Evolutionary conservation across 805 yeast genomes (phyloP).

Genomic region (Ogataea pini): DNA sequence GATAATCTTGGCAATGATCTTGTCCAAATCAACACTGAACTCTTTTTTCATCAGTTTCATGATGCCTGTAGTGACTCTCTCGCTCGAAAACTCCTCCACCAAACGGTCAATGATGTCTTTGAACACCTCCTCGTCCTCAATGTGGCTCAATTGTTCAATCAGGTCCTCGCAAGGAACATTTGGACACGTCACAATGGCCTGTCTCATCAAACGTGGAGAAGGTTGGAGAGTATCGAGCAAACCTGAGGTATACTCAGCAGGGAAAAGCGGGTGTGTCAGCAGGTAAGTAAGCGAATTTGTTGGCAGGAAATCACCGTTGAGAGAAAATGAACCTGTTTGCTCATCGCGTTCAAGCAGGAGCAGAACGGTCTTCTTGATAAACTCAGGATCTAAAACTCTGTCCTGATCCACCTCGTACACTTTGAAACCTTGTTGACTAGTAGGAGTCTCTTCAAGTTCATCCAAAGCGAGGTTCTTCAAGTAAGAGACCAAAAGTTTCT

Average conservation of each 20-base stretch:
- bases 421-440: conserved; percentile 35
- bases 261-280: conserved; percentile 86
- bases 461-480: conserved; percentile 30
- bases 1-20: conserved; percentile 47
- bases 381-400: conserved; percentile 58
- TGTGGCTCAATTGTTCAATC: conserved; percentile 55
- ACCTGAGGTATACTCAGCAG: conserved; percentile 54
- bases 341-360: conserved; percentile 39
- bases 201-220: conserved; percentile 68
- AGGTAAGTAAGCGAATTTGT: conserved; percentile 67
- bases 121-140: conserved; percentile 63
- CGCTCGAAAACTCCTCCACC: conserved; percentile 61
- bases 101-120: conserved; percentile 68
- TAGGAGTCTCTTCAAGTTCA: conserved; percentile 23
- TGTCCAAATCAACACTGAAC: conserved; percentile 38
- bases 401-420: conserved; percentile 67
- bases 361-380: conserved; percentile 46
- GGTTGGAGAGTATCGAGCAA: conserved; percentile 51
- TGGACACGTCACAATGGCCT: conserved; percentile 79
- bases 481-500: conserved; percentile 32
- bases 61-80: conserved; percentile 54
- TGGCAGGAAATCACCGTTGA: conserved; percentile 43
- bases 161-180: conserved; percentile 66
- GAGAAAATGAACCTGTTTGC: conserved; percentile 19
- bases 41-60: conserved; percentile 38